Evolutionary conservation across 1,284 basidiomycete species (phyloP), one percentile per base, ranked within the genome.

Genomic region (Omphalotus olearius): DNA sequence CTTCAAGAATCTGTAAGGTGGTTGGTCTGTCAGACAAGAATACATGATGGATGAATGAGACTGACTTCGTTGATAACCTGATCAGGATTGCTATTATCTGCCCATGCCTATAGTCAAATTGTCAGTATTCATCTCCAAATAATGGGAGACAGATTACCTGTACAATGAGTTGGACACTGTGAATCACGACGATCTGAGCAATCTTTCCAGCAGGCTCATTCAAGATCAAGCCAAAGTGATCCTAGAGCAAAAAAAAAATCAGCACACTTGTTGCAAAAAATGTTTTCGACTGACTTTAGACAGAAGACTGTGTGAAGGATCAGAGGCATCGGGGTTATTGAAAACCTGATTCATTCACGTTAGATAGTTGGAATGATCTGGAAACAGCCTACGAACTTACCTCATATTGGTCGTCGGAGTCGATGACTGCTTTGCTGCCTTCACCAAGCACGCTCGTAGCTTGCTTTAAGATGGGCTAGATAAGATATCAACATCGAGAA

Each of bases 201-300:
- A 88, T 80, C 64, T 85, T 81, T 2, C 86, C 85, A 6, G 86
- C 85, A 1, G 87, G 85, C 62, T 85, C 82, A 59, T 85, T 85
- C 50, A 84, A 67, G 51, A 84, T 82, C 41, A 84, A 72, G 14
- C 69, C 75, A 56, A 85, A 83, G 63, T 85, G 82, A 60, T 84
- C 85, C 30, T 33, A 33, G 13, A 9, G 30, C 30, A 78, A 73
- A 46, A 4, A n/a, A 4, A 47, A n/a, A 3, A 26, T 20, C 17
- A 38, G 20, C 4, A 4, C 3, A 67, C 38, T 30, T 18, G 45
- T 14, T 17, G 28, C 30, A 9, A 1, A 35, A n/a, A 23, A 18
- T 25, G 1, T 23, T 16, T 2, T 2, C 5, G 45, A 77, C 78
- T 10, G 7, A 33, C 30, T 73, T 83, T 84, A 33, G 80, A 80